Conservation (phyloP, 2,329 filamentous ascomycete genomes). For the Cladosporium oxysporum region DNA sequence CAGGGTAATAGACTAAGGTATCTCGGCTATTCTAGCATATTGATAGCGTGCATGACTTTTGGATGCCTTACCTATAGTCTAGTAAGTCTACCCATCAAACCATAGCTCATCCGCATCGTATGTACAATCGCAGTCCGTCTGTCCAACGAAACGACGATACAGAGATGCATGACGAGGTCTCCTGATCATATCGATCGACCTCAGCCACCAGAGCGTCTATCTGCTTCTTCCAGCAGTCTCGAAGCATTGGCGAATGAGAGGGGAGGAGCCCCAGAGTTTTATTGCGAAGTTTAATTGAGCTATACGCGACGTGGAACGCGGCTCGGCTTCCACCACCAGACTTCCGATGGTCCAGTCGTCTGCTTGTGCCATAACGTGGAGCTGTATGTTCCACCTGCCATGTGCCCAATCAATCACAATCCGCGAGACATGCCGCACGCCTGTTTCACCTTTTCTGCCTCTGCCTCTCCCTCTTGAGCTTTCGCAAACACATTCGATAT, state of each 20-base stretch:
- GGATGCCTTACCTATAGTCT: background rate
- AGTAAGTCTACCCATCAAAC: background rate
- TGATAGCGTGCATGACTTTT: background rate
- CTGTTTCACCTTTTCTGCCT: background rate
- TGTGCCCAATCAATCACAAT: background rate
- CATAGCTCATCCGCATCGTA: background rate
- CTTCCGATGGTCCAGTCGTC: background rate
- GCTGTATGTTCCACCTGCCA: constrained; percentile 18
- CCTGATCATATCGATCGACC: background rate
- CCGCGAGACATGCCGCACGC: constrained; percentile 15
- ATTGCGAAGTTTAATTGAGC: background rate
- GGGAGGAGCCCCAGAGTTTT: background rate
- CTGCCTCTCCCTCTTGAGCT: background rate
- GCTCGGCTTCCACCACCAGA: constrained; percentile 3
- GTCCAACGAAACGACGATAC: background rate
- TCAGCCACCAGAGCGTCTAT: background rate
- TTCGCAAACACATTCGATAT: background rate
- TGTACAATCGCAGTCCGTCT: background rate
- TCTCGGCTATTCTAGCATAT: background rate
- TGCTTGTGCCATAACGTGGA: constrained; percentile 4
- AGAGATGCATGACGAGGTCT: background rate
- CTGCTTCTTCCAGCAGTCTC: background rate
- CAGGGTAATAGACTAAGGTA: background rate
- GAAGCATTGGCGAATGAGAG: background rate
- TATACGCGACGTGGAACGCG: background rate